Base-by-base conservation (phyloP, 1,284 basidiomycete genomes). In the Stygiomarasmius scandens region DNA sequence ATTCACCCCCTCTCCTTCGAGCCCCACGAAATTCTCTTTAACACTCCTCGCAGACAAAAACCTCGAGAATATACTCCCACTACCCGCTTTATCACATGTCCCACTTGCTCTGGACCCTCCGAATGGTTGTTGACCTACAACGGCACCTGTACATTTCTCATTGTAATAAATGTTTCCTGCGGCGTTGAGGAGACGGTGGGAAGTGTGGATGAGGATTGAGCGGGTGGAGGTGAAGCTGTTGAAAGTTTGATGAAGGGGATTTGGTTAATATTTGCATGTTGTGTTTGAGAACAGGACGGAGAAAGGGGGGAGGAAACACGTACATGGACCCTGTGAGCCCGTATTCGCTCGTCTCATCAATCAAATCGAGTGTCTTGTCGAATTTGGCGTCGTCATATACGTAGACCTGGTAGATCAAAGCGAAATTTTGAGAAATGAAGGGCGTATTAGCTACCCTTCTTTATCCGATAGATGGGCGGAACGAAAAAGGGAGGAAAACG, bases 21-120 rank as follows among this genome's bases (percentile, higher is more conserved):
- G 75, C 12, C 83, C 83, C 46, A 95, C 82, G 68, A 96, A 96
- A 71, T 90, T 93, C 80, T 99, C 96, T 83, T 98, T 99, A 82
- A 99, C 96, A 64, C 91, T 94, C 67, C 96, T 83, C 49, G 92
- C 88, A 56, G 90, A 93, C 56, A 95, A 83, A 74, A 96, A 96
- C 58, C 94, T 81, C 74, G 91, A 94, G 77, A 93, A 96, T 70
- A 98, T 92, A 66, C 83, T 86, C 64, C 95, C 89, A 63, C 91
- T 94, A 14, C 96, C 96, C 0, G 95, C 93, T 80, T 98, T 99
- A 77, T 99, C 97, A 79, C 98, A 98, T 62, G 97, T 99, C 27
- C 97, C 96, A 66, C 91, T 94, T 22, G 85, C 93, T 48, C 96
- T 86, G 5, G 88, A 93, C 56, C 96, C 97, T 55, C 96, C 96